Conservation (phyloP, 2,329 filamentous ascomycete genomes). For the Stromatinia cepivora region DNA sequence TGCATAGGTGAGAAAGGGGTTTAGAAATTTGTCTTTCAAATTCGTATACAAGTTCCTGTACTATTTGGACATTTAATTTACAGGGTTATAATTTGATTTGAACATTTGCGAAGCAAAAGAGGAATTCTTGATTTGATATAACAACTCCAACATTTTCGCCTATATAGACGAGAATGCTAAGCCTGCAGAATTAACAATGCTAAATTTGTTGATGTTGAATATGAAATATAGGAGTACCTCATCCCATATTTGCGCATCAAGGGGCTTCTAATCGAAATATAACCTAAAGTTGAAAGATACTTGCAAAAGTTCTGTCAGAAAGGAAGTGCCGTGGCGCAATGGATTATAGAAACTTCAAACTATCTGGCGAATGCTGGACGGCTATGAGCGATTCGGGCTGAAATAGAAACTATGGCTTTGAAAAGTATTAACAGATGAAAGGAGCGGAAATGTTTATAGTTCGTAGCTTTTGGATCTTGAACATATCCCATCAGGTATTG, state of each 20-base stretch:
- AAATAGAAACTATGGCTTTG: neutral
- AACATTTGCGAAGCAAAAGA: no score
- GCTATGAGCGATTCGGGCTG: neutral
- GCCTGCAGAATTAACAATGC: no score
- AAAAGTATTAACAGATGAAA: neutral
- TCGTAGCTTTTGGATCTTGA: no score
- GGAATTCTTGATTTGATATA: no score
- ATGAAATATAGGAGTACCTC: neutral
- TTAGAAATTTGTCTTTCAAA: no score
- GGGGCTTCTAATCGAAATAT: accelerated
- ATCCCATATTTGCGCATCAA: neutral
- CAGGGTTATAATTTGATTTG: no score
- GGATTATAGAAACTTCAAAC: neutral
- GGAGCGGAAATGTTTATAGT: no score
- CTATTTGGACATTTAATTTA: neutral
- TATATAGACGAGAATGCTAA: neutral
- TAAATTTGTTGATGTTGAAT: neutral
- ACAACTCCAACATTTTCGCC: neutral
- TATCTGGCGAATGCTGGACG: neutral
- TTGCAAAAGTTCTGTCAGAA: neutral
- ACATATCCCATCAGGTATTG: neutral
- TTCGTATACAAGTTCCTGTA: neutral
- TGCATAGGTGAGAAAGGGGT: neutral
- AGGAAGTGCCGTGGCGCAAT: neutral
- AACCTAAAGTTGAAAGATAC: neutral